Base-by-base conservation (phyloP, 768 basidiomycete genomes). In the Boletellus ananas region DNA sequence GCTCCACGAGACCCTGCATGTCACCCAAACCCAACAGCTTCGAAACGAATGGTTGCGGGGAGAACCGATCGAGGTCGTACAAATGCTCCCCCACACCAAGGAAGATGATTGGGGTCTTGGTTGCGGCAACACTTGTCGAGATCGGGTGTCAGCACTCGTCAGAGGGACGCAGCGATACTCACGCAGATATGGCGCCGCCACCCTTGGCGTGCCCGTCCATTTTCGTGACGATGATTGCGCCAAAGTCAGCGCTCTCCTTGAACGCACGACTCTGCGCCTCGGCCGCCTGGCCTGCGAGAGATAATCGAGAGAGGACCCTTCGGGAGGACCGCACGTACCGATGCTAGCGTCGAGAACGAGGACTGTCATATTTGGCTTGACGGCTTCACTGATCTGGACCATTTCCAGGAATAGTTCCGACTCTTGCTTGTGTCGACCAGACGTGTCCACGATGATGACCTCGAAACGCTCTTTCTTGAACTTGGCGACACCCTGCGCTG, bases 201-300 rank as follows among this genome's bases (percentile, higher is more conserved):
- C 96, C 96, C 67, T 96, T 98, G 1, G 96, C 96, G 61, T 99
- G 96, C 4, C 96, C 96, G 60, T 99, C 96, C 85, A 99, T 92
- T 72, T 99, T 99, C 11, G 96, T 99, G 14, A 99, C 96, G 52
- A 99, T 96, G 57, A 99, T 99, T 2, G 95, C 96, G 50, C 95
- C 96, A 65, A 99, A 99, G 65, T 96, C 84, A 18, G 94, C 90
- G 52, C 88, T 92, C 55, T 98, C 95, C 71, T 99, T 99, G 79
- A 99, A 99, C 1, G 96, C 96, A 36, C 83, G 81, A 66, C 88
- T 89, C 64, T 99, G 96, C 6, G 90, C 88, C 65, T 99, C 96
- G 13, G 96, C 96, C 9, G 96, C 94, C 77, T 99, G 96, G 63
- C 95, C 93, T 87, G 53, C 6, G 43, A 44, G 45, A 51, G 43